Evolutionary conservation across 306 rosid species (phyloP).

Genomic region (Cicer pinnatifidum): DNA sequence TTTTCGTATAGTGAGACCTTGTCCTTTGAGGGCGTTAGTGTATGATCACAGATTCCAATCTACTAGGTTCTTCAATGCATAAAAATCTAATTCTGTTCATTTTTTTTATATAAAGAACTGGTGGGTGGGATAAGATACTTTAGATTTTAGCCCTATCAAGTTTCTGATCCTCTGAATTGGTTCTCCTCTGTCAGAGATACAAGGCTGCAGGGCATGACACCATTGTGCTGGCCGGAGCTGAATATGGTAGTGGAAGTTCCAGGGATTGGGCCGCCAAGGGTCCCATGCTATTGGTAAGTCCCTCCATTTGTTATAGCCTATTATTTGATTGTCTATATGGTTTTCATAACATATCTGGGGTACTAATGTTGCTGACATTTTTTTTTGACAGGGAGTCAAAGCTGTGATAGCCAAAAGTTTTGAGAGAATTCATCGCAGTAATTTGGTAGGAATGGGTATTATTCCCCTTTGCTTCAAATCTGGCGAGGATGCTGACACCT

Average conservation of each 20-base stretch:
- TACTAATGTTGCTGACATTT: slow-evolving; percentile 8
- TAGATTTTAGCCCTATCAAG: slow-evolving; percentile 22
- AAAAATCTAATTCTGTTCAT: not conserved
- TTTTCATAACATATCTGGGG: not conserved
- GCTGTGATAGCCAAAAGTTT: slow-evolving; percentile 98
- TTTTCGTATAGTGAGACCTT: slow-evolving; percentile 3
- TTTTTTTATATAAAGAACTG: not conserved
- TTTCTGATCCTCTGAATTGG: slow-evolving; percentile 39
- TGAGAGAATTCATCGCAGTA: slow-evolving; percentile 98
- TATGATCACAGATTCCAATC: slow-evolving; percentile 8
- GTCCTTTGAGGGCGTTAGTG: not conserved
- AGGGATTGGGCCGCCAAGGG: slow-evolving; percentile 99
- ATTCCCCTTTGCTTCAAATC: slow-evolving; percentile 96
- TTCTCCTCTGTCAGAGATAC: slow-evolving; percentile 68
- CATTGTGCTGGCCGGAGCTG: slow-evolving; percentile 94
- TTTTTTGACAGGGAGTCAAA: slow-evolving; percentile 81
- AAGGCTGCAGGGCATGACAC: slow-evolving; percentile 78
- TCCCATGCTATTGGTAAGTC: slow-evolving; percentile 94
- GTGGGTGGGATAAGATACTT: slow-evolving; percentile 11
- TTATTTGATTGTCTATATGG: slow-evolving; percentile 32
- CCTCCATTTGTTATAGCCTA: slow-evolving; percentile 15
- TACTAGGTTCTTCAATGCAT: slow-evolving; percentile 18
- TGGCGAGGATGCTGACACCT: slow-evolving; percentile 92
- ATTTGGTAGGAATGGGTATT: slow-evolving; percentile 97
- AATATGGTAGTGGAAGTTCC: slow-evolving; percentile 99